phyloP scores from a whole-genome alignment of 768 basidiomycete genomes.

The Mrakia frigida region DNA sequence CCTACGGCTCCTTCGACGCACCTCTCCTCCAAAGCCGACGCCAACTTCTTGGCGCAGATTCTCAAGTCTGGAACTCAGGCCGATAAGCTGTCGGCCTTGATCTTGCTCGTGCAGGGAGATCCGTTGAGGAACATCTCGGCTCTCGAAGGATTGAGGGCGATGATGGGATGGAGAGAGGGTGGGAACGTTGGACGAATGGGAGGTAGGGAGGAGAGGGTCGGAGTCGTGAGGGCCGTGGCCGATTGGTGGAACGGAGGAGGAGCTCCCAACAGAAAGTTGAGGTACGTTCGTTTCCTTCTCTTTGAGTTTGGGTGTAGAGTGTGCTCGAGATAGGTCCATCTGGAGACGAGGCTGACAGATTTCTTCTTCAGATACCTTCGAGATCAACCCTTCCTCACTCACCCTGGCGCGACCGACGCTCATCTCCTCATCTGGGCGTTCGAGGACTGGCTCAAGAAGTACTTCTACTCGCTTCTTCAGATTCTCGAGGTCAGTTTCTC shows the following conservation, averaged over 20 bases:
- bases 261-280: constrained; percentile 79
- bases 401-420: constrained; percentile 61
- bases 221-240: constrained; percentile 80
- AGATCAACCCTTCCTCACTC: constrained; percentile 66
- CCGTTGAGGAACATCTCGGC: constrained; percentile 81
- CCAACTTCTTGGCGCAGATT: constrained; percentile 74
- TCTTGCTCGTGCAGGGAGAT: constrained; percentile 78
- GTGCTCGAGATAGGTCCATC: too few species aligned
- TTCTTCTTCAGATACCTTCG: constrained; percentile 69
- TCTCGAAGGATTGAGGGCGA: constrained; percentile 63
- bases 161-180: constrained; percentile 69
- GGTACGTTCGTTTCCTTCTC: constrained; percentile 50
- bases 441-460: constrained; percentile 97
- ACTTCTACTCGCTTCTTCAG: constrained; percentile 85
- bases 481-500: constrained; percentile 66
- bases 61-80: constrained; percentile 83
- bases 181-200: constrained; percentile 40
- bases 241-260: constrained; percentile 99
- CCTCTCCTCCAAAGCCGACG: constrained; percentile 58
- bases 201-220: constrained; percentile 77
- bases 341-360: too few species aligned
- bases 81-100: constrained; percentile 84
- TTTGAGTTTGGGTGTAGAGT: constrained; percentile 12
- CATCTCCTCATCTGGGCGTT: constrained; percentile 80
- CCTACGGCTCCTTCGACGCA: constrained; percentile 40